A percentile compares a stretch with the other conserved stretches of the same genome.
Evolutionary conservation across 225 moss, liverwort and hornwort species (phyloP).

Genomic region (Climacium dendroides): DNA sequence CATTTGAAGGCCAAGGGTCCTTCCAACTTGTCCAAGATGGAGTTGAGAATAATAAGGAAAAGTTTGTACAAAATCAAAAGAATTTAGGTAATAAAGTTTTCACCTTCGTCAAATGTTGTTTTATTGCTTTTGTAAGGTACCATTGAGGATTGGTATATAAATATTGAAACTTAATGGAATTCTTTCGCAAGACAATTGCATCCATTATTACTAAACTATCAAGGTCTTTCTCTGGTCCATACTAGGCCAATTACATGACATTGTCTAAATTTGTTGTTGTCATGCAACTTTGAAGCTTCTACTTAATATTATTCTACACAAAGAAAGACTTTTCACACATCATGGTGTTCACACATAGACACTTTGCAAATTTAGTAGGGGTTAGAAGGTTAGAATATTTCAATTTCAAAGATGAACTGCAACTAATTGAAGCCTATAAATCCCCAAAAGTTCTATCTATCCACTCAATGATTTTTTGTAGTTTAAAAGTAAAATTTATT

Average conservation of each 20-base stretch:
- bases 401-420: background rate
- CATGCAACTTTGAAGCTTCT: no score
- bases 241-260: rapidly evolving
- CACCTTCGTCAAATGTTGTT: background rate
- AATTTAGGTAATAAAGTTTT: background rate
- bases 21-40: background rate
- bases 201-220: background rate
- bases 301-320: no score
- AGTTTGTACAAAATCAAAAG: background rate
- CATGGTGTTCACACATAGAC: rapidly evolving
- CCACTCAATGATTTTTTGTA: no score
- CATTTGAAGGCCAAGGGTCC: background rate
- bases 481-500: no score
- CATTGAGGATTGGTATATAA: rapidly evolving
- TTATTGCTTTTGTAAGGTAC: rapidly evolving
- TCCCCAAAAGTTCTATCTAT: no score
- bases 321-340: no score
- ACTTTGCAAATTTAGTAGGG: no score
- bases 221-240: background rate
- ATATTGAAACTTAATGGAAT: background rate
- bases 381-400: no score
- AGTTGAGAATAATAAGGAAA: background rate
- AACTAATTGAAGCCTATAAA: background rate
- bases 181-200: background rate
- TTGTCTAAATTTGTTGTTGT: no score